Base-by-base conservation (phyloP, 1,139 yeast genomes). In the Hemisphaericaspora subhashii region DNA sequence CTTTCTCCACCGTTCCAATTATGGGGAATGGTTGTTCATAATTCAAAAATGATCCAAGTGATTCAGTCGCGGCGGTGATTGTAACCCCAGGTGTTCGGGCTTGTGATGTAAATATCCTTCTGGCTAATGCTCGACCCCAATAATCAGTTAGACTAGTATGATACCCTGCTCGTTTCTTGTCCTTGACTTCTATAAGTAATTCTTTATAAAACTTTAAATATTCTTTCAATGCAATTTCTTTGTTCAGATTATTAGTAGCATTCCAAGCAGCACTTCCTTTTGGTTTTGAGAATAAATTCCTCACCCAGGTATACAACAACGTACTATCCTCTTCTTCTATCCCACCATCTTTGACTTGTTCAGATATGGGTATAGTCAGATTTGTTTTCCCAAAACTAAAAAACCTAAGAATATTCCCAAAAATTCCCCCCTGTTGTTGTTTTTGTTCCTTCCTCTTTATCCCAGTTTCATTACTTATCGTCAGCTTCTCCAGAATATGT, bases 401-500 rank as follows among this genome's bases (percentile, higher is more conserved):
- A 28, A 45, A 46, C 13, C 38, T 47, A 14, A 42, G 28, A 7
- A 53, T 25, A 17, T 29, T 38, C 10, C 42, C 38, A 13, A 50
- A 38, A 20, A 49, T 18, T 4, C 51, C 46, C 30, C 33, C 33
- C 17, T 41, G 35, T 6, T 22, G 33, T 60, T 86, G 95, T 45
- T 79, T 79, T 10, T 94, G 84, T 53, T 87, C 95, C 46, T 79
- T 78, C 64, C 86, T 86, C 45, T 86, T 75, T 1, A n/a, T 15
- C 17, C 23, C 5, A n/a, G 13, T 12, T n/a, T 31, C 29, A 13
- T 16, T 36, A 14, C 11, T 18, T 4, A 14, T 26, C 4, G 12
- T 20, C 15, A 31, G 9, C 12, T 13, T 26, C n/a, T 36, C 29
- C 26, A 25, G 12, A 4, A 22, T 15, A 36, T 35, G 31, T 25